Percentiles rank a stretch among this genome's conserved stretches.
Conservation (phyloP, 768 basidiomycete genomes). For the Calocybe indica region DNA sequence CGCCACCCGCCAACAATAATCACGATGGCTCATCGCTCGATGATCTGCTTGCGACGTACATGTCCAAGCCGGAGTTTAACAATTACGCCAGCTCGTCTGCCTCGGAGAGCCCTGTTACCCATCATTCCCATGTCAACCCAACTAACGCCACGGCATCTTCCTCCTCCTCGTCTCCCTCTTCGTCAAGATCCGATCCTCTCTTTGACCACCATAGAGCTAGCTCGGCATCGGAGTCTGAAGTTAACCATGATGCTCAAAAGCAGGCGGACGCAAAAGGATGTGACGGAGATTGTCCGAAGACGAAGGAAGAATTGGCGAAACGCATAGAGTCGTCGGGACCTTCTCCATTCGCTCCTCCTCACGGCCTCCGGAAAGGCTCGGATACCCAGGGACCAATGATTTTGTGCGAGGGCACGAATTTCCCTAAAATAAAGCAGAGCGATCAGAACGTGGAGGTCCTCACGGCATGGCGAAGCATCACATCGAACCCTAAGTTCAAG, state of each 20-base stretch:
- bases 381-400: slow-evolving; percentile 47
- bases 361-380: slow-evolving; percentile 34
- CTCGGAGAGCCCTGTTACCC: slow-evolving; percentile 53
- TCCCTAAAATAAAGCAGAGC: slow-evolving; percentile 64
- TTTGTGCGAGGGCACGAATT: slow-evolving; percentile 60
- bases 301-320: slow-evolving; percentile 44
- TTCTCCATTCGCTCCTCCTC: slow-evolving; percentile 49
- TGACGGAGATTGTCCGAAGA: slow-evolving; percentile 40
- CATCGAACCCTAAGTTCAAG: slow-evolving; percentile 70
- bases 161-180: slow-evolving; percentile 31
- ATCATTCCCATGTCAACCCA: slow-evolving; percentile 28
- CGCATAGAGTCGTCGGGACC: slow-evolving; percentile 48
- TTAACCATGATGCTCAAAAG: slow-evolving; percentile 12
- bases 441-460: slow-evolving; percentile 74
- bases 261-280: neutral
- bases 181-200: slow-evolving; percentile 25
- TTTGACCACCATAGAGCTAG: slow-evolving; percentile 29
- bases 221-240: slow-evolving; percentile 23
- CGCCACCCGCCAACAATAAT: slow-evolving; percentile 24
- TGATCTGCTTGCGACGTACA: slow-evolving; percentile 38
- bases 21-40: slow-evolving; percentile 33
- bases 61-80: slow-evolving; percentile 24
- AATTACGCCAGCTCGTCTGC: slow-evolving; percentile 25
- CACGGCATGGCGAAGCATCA: slow-evolving; percentile 74
- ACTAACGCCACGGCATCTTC: slow-evolving; percentile 23